Conservation (phyloP, 2,329 filamentous ascomycete genomes). For the Penicillium sp. region DNA sequence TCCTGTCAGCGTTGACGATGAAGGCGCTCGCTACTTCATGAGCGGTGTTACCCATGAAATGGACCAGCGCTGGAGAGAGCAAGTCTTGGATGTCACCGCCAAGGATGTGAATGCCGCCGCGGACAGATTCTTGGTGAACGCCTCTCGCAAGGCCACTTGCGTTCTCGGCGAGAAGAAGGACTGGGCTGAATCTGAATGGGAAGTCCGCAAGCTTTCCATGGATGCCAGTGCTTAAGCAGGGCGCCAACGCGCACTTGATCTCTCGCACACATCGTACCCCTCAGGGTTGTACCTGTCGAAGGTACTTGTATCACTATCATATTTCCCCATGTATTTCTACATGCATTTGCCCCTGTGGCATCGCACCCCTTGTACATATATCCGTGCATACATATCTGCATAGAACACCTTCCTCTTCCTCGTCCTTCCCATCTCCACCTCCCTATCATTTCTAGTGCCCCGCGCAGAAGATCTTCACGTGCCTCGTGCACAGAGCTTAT, state of each 20-base stretch:
- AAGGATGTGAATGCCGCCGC: constrained; percentile 79
- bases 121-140: constrained; percentile 75
- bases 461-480: constrained; percentile 38
- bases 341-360: not conserved
- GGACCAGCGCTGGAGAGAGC: constrained; percentile 80
- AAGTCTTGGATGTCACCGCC: constrained; percentile 80
- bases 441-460: not conserved
- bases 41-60: constrained; percentile 84
- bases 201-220: constrained; percentile 72
- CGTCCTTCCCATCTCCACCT: constrained; percentile 1
- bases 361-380: constrained; percentile 27
- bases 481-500: constrained; percentile 53
- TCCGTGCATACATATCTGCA: constrained; percentile 22
- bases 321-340: constrained; percentile 20
- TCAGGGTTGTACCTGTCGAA: not conserved
- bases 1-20: constrained; percentile 79
- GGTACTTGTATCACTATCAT: constrained; percentile 7
- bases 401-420: constrained; percentile 16
- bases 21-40: constrained; percentile 84
- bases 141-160: constrained; percentile 61
- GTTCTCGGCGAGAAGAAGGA: constrained; percentile 82
- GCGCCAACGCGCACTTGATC: not conserved
- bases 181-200: constrained; percentile 74
- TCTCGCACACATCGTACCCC: not conserved
- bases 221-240: constrained; percentile 25